Evolutionary conservation across 2,329 filamentous ascomycete genomes (phyloP).

Genomic region (Blastomyces gilchristii): DNA sequence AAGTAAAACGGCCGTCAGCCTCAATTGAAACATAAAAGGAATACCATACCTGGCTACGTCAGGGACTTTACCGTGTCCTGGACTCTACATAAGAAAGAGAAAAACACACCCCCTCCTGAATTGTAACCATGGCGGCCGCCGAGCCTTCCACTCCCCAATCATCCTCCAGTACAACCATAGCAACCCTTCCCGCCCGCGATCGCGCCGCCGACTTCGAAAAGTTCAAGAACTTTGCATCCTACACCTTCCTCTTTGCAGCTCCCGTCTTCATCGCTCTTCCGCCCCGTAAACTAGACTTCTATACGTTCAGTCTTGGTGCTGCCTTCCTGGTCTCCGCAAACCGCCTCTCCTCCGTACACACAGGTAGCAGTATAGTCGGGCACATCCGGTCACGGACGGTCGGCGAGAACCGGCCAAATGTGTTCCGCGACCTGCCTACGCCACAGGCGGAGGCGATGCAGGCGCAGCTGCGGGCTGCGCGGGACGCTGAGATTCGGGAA

Average conservation of each 20-base stretch:
- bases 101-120: neutral
- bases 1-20: neutral
- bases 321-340: conserved; percentile 42
- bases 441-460: conserved; percentile 18
- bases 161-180: conserved; percentile 8
- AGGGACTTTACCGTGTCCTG: no score
- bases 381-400: conserved; percentile 19
- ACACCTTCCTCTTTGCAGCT: conserved; percentile 40
- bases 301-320: conserved; percentile 45
- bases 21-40: neutral
- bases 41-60: neutral
- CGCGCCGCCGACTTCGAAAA: conserved; percentile 30
- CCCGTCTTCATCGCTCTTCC: conserved; percentile 47
- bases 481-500: conserved; percentile 17
- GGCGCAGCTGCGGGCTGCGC: conserved; percentile 14
- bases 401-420: conserved; percentile 2
- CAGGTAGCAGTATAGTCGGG: conserved; percentile 28
- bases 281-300: conserved; percentile 52
- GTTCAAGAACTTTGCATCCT: conserved; percentile 34
- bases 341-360: conserved; percentile 37
- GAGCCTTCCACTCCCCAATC: neutral
- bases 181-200: conserved; percentile 11
- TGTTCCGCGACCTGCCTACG: conserved; percentile 13
- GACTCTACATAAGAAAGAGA: neutral
- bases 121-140: neutral